Evolutionary conservation across 345 rosid genomes (phyloP), one percentile per base, ranked within the genome.

Genomic region (Populus euphratica): DNA sequence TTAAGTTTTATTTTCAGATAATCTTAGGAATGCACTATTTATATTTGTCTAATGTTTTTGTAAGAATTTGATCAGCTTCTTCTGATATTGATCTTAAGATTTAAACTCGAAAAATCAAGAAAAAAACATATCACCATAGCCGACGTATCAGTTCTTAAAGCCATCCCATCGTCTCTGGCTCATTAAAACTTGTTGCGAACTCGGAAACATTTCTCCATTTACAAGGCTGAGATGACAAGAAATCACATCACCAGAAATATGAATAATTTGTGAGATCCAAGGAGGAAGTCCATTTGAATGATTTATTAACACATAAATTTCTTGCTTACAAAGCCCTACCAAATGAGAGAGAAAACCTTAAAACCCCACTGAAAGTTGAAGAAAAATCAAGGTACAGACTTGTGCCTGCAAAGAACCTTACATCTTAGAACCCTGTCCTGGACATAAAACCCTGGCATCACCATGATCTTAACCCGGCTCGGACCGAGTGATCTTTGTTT

Each of bases 381-480:
- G 47, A 11, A 11, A 23, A 6, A 39, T 81, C 59, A 89, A 73
- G 86, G 78, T 75, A 79, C 76, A 79, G 89, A 76, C 85, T 90
- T 92, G 39, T 90, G 87, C 88, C 92, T 88, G 84, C 98, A 92
- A 38, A 96, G 86, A 80, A 93, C 99, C 91, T 93, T 93, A 79
- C 99, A 92, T 82, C 91, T 92, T 80, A 96, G 81, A 76, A 93
- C 93, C 85, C 84, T 91, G 36, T 85, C 93, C 61, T 86, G 89
- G 50, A 96, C 91, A 82, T 93, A 96, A 81, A 92, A 96, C 16
- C 98, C 97, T 0, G 98, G 99, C 92, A 91, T 91, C 54, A 93
- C 97, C 99, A 92, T 93, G 80, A 91, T 84, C 91, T 92, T 96
- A 67, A 93, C 94, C 80, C 86, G 27, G 68, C 82, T 86, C 10